phyloP scores from a whole-genome alignment of 2,329 filamentous ascomycete genomes.

The Akanthomyces lecanii region DNA sequence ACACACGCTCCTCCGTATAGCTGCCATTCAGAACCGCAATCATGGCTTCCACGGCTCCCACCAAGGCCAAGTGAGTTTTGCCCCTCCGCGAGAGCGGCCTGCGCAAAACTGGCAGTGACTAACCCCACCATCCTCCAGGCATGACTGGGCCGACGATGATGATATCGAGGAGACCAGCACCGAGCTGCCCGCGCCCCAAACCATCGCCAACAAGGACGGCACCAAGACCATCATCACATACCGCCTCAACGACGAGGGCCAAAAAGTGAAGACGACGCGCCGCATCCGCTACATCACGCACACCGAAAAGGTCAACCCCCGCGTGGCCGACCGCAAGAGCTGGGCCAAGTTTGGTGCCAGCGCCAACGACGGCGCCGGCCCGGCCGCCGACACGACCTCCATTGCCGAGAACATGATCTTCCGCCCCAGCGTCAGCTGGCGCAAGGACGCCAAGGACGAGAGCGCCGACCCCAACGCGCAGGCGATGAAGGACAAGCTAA shows the following conservation, averaged over 20 bases:
- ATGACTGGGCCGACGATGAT: constrained; percentile 95
- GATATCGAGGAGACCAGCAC: constrained; percentile 69
- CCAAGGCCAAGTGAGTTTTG: constrained; percentile 38
- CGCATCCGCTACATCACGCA: constrained; percentile 89
- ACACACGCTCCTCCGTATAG: constrained; percentile 13
- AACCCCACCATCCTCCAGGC: constrained; percentile 41
- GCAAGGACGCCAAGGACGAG: constrained; percentile 80
- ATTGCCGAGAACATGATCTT: constrained; percentile 99
- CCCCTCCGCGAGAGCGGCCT: constrained; percentile 18
- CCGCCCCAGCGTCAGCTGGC: constrained; percentile 90
- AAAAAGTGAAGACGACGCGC: constrained; percentile 96
- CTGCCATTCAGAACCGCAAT: constrained; percentile 21
- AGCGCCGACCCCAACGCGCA: constrained; percentile 68
- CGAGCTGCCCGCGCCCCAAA: constrained; percentile 77
- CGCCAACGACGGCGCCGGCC: constrained; percentile 77
- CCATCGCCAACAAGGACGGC: constrained; percentile 96
- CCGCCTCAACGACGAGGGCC: constrained; percentile 84
- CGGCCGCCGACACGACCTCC: constrained; percentile 82
- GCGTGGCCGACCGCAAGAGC: constrained; percentile 87
- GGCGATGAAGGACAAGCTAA: constrained; percentile 75
- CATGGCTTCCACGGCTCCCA: constrained; percentile 37
- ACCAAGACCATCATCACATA: constrained; percentile 93
- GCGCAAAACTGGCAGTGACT: constrained; percentile 22
- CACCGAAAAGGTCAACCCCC: constrained; percentile 92
- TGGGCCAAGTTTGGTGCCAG: constrained; percentile 93